phyloP scores from a whole-genome alignment of 2,329 filamentous ascomycete species.

The Bipolaris cookei region DNA sequence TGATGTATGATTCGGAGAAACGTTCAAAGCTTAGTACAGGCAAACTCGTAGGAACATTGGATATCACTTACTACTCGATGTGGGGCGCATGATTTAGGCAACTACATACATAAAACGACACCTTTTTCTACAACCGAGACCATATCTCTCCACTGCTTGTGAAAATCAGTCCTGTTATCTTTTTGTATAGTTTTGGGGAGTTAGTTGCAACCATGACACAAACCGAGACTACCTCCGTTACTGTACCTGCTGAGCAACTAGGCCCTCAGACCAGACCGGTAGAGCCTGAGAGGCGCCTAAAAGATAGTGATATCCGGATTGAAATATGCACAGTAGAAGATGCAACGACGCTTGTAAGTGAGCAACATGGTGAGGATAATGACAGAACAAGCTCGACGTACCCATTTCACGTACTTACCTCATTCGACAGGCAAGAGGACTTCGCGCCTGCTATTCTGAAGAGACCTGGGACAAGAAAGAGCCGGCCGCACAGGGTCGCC shows the following conservation, averaged over 20 bases:
- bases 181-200: background rate
- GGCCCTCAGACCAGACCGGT: constrained; percentile 29
- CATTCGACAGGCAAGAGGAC: constrained; percentile 31
- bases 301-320: constrained; percentile 26
- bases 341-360: constrained; percentile 29
- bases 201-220: constrained; percentile 13
- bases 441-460: constrained; percentile 36
- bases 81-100: background rate
- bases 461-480: constrained; percentile 33
- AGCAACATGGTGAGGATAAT: background rate
- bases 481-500: constrained; percentile 24
- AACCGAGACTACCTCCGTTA: constrained; percentile 26
- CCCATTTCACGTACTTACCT: background rate
- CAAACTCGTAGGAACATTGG: no score
- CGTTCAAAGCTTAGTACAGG: no score
- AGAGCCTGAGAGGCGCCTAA: constrained; percentile 24
- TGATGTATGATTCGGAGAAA: no score
- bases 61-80: background rate
- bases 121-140: background rate
- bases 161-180: no score
- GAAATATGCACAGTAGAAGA: constrained; percentile 28
- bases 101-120: background rate
- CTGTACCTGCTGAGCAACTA: constrained; percentile 9
- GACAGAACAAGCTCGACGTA: no score
- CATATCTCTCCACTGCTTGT: background rate